Evolutionary conservation across 768 basidiomycete genomes (phyloP).

Genomic region (Mycena metata): DNA sequence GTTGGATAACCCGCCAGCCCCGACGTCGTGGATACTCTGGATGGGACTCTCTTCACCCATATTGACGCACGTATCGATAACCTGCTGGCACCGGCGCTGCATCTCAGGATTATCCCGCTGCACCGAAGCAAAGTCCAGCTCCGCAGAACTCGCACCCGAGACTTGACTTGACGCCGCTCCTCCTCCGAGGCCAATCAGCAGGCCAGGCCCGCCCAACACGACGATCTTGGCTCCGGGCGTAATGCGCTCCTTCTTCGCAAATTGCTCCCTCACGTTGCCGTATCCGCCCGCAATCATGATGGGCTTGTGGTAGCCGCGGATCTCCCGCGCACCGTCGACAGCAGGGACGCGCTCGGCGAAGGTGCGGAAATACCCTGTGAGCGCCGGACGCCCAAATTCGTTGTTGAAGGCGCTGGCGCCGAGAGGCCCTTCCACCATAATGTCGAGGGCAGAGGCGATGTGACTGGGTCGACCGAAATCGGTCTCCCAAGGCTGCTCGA

Average conservation of each 20-base stretch:
- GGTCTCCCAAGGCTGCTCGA: constrained; percentile 94
- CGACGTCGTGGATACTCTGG: constrained; percentile 97
- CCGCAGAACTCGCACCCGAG: constrained; percentile 90
- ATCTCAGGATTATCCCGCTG: constrained; percentile 99
- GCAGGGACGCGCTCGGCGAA: constrained; percentile 85
- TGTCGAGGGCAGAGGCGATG: constrained; percentile 93
- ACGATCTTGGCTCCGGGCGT: constrained; percentile 87
- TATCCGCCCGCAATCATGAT: constrained; percentile 99
- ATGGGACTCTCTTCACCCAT: constrained; percentile 77
- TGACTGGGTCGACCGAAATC: constrained; percentile 92
- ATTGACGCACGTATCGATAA: constrained; percentile 91
- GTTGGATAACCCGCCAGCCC: constrained; percentile 96
- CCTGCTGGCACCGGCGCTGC: constrained; percentile 97
- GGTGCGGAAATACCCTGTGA: constrained; percentile 95
- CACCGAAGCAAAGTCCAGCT: constrained; percentile 97
- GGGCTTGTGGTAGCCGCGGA: constrained; percentile 98
- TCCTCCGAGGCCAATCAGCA: constrained; percentile 96
- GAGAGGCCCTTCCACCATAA: constrained; percentile 97
- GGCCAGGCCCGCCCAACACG: constrained; percentile 94
- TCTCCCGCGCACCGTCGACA: constrained; percentile 67
- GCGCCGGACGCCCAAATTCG: constrained; percentile 95
- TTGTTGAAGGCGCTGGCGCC: constrained; percentile 98
- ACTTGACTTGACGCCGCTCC: constrained; percentile 96
- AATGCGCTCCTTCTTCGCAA: constrained; percentile 84
- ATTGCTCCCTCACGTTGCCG: constrained; percentile 90